These are phyloP conservation scores for Lipomyces sp. DNA, from an alignment of 805 yeast genomes.

Conservation along the genomic window DNA sequence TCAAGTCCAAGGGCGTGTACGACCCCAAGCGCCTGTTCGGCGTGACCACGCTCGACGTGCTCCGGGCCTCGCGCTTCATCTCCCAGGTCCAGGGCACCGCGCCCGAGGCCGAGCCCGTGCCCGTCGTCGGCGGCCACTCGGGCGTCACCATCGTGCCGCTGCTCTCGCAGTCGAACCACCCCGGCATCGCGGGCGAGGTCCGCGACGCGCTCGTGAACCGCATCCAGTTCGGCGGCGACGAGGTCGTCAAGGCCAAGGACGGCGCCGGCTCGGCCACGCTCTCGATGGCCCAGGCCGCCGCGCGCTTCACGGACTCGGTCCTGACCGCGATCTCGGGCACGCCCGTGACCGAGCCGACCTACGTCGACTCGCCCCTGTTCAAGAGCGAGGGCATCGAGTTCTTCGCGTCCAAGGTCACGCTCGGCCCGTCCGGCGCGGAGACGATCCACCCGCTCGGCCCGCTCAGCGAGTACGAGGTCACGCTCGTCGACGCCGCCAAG, in stretches of 20 bases:
- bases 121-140: conserved; percentile 96
- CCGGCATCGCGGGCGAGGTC: conserved; percentile 54
- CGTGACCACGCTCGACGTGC: conserved; percentile 90
- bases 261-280: conserved; percentile 93
- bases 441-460: conserved; percentile 64
- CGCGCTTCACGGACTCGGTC: conserved; percentile 63
- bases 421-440: conserved; percentile 77
- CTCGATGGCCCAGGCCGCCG: conserved; percentile 72
- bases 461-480: conserved; percentile 75
- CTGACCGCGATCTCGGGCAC: conserved; percentile 43
- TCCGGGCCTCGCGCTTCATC: conserved; percentile 85
- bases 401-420: conserved; percentile 92
- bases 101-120: conserved; percentile 72
- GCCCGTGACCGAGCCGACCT: conserved; percentile 55
- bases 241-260: conserved; percentile 87
- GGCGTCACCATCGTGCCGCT: conserved; percentile 95
- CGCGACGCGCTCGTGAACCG: conserved; percentile 70
- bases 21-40: conserved; percentile 91
- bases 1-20: conserved; percentile 80
- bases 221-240: conserved; percentile 95
- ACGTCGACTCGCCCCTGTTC: conserved; percentile 69
- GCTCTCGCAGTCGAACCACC: conserved; percentile 76
- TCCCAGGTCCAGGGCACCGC: conserved; percentile 65
- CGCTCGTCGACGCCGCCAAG: conserved; percentile 75
- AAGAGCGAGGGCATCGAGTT: conserved; percentile 89